Base-by-base conservation (phyloP, 2,329 filamentous ascomycete species). In the Phialophora macrospora region DNA sequence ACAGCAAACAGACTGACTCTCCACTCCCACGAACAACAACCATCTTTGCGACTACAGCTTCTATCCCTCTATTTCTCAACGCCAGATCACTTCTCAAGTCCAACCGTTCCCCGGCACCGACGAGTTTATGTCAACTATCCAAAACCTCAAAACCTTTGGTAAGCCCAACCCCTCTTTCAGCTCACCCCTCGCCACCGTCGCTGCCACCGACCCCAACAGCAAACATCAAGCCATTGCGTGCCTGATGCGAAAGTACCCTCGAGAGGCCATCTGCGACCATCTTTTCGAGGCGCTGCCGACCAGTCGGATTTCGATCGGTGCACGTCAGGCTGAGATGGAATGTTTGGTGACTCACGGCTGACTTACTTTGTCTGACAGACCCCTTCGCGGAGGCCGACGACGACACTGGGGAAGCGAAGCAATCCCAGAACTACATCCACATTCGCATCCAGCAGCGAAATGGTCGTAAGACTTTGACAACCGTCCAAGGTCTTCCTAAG, bases 301-400 rank as follows among this genome's bases (percentile, higher is more conserved):
- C 1, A 51, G 34, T 55, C 44, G 28, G 24, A 24, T 20, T 20
- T 8, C 17, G 20, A 12, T 54, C 26, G 5, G 30, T 26, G 24
- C 41, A 24, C 48, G 17, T 51, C 17, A 14, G 17, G 22, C 24
- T 58, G 11, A 28, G 8, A 26, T 51, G 48, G 32, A 24, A 4
- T 8, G 55, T 52, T 52, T 55, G 14, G 60, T 55, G 59, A 63
- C 60, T 55, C 48, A 52, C 62, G 59, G 49, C 67, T 69, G 46
- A 66, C 63, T 34, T 56, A 4, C 11, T 55, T 38, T 56, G n/a
- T 58, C 26, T 60, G 70, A 75, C 78, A 97, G 95, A 99, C 90
- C 95, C 95, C 90, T 99, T 99, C 92, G 95, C 95, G 90, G 95
- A 98, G 92, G 95, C 93, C 88, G 95, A 97, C 92, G 94, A 97